A percentile compares a stretch with the other conserved stretches of the same genome.
phyloP scores from a whole-genome alignment of 1,284 basidiomycete species.

The Pascua sp. region DNA sequence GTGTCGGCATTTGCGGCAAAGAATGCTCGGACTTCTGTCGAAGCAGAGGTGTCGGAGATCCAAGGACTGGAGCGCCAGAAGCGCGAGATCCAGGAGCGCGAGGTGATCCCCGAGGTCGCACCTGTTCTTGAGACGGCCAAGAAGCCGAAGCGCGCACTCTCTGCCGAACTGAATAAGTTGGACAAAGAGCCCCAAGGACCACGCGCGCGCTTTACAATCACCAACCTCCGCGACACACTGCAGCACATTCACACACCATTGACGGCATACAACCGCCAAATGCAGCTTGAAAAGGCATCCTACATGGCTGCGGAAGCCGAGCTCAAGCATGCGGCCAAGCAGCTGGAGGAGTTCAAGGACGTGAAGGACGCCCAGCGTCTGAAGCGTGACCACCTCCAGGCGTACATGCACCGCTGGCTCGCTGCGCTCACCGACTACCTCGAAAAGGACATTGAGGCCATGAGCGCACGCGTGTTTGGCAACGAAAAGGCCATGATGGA shows the following conservation, averaged over 20 bases:
- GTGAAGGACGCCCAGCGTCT: slow-evolving; percentile 27
- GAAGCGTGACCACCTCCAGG: slow-evolving; percentile 58
- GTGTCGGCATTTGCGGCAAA: slow-evolving; percentile 23
- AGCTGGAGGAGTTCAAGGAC: slow-evolving; percentile 58
- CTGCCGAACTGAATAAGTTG: neutral
- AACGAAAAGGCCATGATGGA: slow-evolving; percentile 11
- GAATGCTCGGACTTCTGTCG: slow-evolving; percentile 17
- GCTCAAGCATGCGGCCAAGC: slow-evolving; percentile 62
- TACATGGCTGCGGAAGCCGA: slow-evolving; percentile 76
- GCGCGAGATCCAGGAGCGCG: slow-evolving; percentile 25
- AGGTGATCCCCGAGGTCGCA: slow-evolving; percentile 34
- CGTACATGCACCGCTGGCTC: slow-evolving; percentile 88
- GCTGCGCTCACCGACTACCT: slow-evolving; percentile 60
- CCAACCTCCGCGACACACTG: slow-evolving; percentile 62
- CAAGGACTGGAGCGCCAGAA: slow-evolving; percentile 24
- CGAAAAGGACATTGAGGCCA: slow-evolving; percentile 57
- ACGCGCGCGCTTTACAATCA: slow-evolving; percentile 56
- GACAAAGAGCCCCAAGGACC: neutral
- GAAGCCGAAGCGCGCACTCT: slow-evolving; percentile 8
- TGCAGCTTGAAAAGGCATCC: slow-evolving; percentile 75
- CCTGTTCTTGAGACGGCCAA: slow-evolving; percentile 28
- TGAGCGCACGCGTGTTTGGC: slow-evolving; percentile 52
- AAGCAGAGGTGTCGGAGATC: slow-evolving; percentile 21
- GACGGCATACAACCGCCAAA: slow-evolving; percentile 65
- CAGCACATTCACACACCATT: slow-evolving; percentile 61